These are phyloP conservation scores for Niveomyces coronatus DNA, from an alignment of 2,329 filamentous ascomycete genomes.

Conservation along the genomic window DNA sequence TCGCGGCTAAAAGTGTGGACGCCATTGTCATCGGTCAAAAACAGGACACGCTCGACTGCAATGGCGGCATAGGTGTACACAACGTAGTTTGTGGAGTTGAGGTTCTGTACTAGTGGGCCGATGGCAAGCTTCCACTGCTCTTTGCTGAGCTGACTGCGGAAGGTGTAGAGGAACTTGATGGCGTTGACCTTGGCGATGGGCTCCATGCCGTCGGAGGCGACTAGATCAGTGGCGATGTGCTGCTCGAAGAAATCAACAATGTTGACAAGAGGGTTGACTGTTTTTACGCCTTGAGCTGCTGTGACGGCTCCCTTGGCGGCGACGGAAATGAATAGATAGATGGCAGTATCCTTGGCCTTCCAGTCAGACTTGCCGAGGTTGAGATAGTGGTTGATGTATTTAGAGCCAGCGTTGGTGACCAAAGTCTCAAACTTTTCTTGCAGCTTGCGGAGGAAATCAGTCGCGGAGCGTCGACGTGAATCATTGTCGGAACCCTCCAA, in stretches of 20 bases:
- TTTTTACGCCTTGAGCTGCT: conserved; percentile 79
- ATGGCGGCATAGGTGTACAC: conserved; percentile 97
- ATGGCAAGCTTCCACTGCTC: conserved; percentile 88
- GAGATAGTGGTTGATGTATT: conserved; percentile 81
- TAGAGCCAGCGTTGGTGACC: conserved; percentile 78
- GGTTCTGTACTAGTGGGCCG: conserved; percentile 79
- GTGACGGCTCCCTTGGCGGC: conserved; percentile 87
- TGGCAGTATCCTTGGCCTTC: conserved; percentile 97
- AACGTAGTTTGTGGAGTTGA: conserved; percentile 85
- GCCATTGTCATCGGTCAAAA: conserved; percentile 64
- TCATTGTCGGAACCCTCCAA: conserved; percentile 94
- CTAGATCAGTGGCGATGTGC: conserved; percentile 79
- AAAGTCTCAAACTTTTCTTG: conserved; percentile 79
- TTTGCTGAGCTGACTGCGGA: conserved; percentile 87
- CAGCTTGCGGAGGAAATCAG: conserved; percentile 83
- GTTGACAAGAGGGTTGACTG: conserved; percentile 76
- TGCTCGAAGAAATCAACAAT: conserved; percentile 93
- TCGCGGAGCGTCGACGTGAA: conserved; percentile 82
- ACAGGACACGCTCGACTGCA: conserved; percentile 86
- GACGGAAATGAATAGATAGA: conserved; percentile 90
- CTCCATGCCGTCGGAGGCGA: conserved; percentile 57
- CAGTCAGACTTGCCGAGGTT: conserved; percentile 73
- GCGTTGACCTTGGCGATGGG: conserved; percentile 93
- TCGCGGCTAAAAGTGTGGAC: conserved; percentile 69
- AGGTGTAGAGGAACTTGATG: conserved; percentile 95